Evolutionary conservation across 2,329 filamentous ascomycete species (phyloP).

Genomic region (Neobulgaria alba): DNA sequence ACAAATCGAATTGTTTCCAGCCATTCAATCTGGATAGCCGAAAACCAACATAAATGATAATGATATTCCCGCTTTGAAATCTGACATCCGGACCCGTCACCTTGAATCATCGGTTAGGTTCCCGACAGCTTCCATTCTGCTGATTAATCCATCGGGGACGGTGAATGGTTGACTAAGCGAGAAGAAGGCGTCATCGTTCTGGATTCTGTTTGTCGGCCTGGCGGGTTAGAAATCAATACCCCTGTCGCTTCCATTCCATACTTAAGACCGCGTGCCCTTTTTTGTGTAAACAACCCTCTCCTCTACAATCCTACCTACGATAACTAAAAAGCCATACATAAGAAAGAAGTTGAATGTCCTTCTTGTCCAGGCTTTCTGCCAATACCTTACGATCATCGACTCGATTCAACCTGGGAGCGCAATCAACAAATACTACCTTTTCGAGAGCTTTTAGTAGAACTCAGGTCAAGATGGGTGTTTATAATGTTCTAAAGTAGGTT

Average conservation of each 20-base stretch:
- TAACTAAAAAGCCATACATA: background rate
- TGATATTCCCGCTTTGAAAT: too few relatives aligned
- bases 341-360: background rate
- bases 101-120: too few relatives aligned
- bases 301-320: background rate
- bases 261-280: background rate
- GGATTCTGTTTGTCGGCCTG: background rate
- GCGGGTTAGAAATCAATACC: slow-evolving; percentile 2
- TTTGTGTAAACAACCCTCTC: too few relatives aligned
- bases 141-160: background rate
- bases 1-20: too few relatives aligned
- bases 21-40: too few relatives aligned
- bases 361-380: background rate
- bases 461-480: slow-evolving; percentile 38
- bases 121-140: too few relatives aligned
- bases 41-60: too few relatives aligned
- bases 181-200: slow-evolving; percentile 4
- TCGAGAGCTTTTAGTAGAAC: slow-evolving; percentile 21
- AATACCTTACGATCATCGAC: background rate
- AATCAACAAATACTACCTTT: slow-evolving; percentile 1
- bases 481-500: slow-evolving; percentile 34
- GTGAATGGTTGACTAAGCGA: background rate
- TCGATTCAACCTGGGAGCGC: too few relatives aligned
- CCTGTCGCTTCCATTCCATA: background rate
- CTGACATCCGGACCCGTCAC: too few relatives aligned